Evolutionary conservation across 2,329 filamentous ascomycete genomes (phyloP).

Genomic region (Aspergillus floridensis): DNA sequence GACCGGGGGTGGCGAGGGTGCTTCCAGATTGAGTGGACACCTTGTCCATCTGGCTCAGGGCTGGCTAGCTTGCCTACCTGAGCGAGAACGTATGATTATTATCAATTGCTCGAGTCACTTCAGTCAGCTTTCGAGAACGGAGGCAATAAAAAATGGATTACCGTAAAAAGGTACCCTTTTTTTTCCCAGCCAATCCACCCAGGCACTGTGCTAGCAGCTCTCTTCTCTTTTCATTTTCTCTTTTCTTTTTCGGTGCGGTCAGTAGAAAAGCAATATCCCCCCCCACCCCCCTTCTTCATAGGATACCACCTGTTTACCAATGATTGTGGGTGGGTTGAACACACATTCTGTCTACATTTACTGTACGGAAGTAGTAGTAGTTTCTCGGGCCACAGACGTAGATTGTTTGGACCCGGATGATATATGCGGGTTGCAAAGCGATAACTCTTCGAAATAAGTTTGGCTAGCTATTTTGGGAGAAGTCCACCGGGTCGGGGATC

Average conservation of each 20-base stretch:
- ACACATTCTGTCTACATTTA: no score
- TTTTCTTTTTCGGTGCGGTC: background rate
- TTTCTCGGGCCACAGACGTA: background rate
- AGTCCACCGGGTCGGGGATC: background rate
- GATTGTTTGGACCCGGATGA: background rate
- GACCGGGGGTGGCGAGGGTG: background rate
- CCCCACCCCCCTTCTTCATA: no score
- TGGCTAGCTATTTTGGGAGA: background rate
- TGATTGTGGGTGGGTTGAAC: no score
- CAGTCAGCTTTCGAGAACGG: background rate
- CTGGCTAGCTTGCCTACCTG: no score
- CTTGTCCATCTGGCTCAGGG: background rate
- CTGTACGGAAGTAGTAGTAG: no score
- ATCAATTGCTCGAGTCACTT: background rate
- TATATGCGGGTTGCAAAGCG: slow-evolving; percentile 1
- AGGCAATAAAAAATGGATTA: background rate
- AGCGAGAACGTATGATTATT: background rate
- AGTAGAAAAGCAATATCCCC: background rate
- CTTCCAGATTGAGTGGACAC: background rate
- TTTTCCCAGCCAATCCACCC: background rate
- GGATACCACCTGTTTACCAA: no score
- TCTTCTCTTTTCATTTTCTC: background rate
- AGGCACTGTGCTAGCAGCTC: background rate
- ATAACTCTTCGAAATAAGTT: background rate
- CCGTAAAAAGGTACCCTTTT: no score